phyloP scores from a whole-genome alignment of 1,284 basidiomycete species.

The Stygiomarasmius scandens region DNA sequence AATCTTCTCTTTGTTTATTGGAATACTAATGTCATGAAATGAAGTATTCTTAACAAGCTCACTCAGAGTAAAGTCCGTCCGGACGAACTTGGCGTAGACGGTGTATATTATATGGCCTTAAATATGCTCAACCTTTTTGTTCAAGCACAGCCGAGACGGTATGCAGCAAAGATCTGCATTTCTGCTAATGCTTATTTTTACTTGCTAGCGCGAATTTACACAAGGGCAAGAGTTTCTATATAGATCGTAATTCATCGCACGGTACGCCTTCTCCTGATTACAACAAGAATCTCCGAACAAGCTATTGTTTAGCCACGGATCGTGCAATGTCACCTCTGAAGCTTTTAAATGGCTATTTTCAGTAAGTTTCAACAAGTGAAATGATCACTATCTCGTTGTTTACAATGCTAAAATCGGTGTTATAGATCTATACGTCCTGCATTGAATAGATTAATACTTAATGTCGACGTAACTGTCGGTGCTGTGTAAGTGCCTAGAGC shows the following conservation, averaged over 20 bases:
- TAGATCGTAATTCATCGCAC: constrained; percentile 1
- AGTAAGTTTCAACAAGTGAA: constrained; percentile 26
- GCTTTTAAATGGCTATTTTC: constrained; percentile 39
- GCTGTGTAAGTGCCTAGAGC: constrained; percentile 31
- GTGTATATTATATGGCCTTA: constrained; percentile 25
- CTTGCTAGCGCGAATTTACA: constrained; percentile 22
- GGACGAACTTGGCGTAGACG: constrained; percentile 9
- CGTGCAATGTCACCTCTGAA: constrained; percentile 32
- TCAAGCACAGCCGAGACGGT: constrained; percentile 35
- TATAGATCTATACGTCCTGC: constrained; percentile 42
- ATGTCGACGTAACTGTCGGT: constrained; percentile 43
- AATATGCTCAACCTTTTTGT: constrained; percentile 40
- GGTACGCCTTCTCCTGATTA: neutral
- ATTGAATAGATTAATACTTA: constrained; percentile 37
- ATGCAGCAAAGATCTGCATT: constrained; percentile 3
- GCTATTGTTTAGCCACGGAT: constrained; percentile 13
- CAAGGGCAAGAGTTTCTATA: constrained; percentile 33
- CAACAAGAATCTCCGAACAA: neutral
- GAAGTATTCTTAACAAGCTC: constrained; percentile 16
- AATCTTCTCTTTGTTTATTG: constrained; percentile 1
- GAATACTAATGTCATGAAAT: constrained; percentile 5
- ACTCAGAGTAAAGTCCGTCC: constrained; percentile 13
- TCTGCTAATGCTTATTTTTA: neutral
- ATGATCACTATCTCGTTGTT: neutral
- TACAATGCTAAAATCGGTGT: neutral